phyloP scores from a whole-genome alignment of 306 rosid genomes.

The barrel medic (Medicago truncatula) region MtrunA17r5.0-ANR NC_053046.1:19068001-19068500 shows the following conservation, averaged over 20 bases:
- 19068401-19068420: slow-evolving; percentile 48
- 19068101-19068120: slow-evolving; percentile 97
- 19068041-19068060: too few relatives aligned
- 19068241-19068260: slow-evolving; percentile 30
- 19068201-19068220: slow-evolving; percentile 40
- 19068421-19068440: slow-evolving; percentile 33
- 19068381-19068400: slow-evolving; percentile 95
- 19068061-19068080: slow-evolving; percentile 28
- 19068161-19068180: slow-evolving; percentile 97
- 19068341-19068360: slow-evolving; percentile 99
- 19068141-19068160: slow-evolving; percentile 88
- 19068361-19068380: slow-evolving; percentile 98
- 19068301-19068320: slow-evolving; percentile 98
- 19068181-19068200: slow-evolving; percentile 42
- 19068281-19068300: slow-evolving; percentile 80
- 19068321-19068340: slow-evolving; percentile 97
- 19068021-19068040: too few relatives aligned
- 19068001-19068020: too few relatives aligned
- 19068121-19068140: slow-evolving; percentile 99
- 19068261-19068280: slow-evolving; percentile 56
- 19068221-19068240: slow-evolving; percentile 30
- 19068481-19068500: slow-evolving; percentile 29
- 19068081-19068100: slow-evolving; percentile 38
- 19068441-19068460: slow-evolving; percentile 31
- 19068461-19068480: slow-evolving; percentile 31